A percentile compares a stretch with the other conserved stretches of the same genome.
Conservation (phyloP, 2,329 filamentous ascomycete species). For the Podosphaera fusca region DNA sequence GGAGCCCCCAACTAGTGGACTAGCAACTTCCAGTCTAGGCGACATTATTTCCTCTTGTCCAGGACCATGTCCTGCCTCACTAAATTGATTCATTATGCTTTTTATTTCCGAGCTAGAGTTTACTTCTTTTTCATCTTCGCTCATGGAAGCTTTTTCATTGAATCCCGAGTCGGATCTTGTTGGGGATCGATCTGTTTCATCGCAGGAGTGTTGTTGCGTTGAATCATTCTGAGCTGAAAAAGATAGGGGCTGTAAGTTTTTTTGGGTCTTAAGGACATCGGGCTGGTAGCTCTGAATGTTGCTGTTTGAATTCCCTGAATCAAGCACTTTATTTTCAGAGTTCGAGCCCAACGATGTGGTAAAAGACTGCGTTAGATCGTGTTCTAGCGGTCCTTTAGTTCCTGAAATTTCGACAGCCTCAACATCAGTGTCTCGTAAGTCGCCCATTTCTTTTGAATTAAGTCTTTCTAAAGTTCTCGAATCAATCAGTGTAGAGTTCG, state of each 20-base stretch:
- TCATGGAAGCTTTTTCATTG: constrained; percentile 32
- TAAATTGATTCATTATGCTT: constrained; percentile 93
- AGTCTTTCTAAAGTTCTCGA: neutral
- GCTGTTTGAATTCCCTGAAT: neutral
- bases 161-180: constrained; percentile 30
- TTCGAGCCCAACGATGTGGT: neutral
- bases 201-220: constrained; percentile 13
- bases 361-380: too few species aligned
- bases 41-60: constrained; percentile 78
- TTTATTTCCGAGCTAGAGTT: constrained; percentile 72
- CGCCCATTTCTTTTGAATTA: neutral
- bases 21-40: constrained; percentile 60
- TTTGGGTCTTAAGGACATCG: constrained; percentile 20
- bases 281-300: neutral
- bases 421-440: neutral
- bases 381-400: neutral
- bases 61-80: constrained; percentile 46
- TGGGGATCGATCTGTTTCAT: constrained; percentile 23
- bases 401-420: neutral
- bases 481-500: neutral
- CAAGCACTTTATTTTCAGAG: neutral
- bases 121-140: constrained; percentile 41
- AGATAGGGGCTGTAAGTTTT: constrained; percentile 20
- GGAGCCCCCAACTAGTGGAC: constrained; percentile 46
- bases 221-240: constrained; percentile 16